These are phyloP conservation scores for Rubia peregrina DNA, from an alignment of 305 asterid genomes.

Conservation along the genomic window DNA sequence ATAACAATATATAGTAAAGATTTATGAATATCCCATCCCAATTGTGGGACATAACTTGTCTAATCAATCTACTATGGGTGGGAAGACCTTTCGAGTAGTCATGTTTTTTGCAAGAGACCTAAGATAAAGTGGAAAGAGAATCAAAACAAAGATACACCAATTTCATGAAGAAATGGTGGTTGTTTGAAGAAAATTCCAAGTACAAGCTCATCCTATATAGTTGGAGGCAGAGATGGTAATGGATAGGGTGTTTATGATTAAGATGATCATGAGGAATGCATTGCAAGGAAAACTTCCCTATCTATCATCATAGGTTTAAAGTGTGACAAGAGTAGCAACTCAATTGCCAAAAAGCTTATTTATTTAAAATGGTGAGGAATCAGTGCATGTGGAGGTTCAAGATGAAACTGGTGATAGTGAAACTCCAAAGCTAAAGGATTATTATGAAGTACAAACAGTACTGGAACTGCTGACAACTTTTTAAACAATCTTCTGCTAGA, in stretches of 20 bases:
- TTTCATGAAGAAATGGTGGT: too few relatives aligned
- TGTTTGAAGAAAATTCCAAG: too few relatives aligned
- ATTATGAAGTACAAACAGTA: slow-evolving; percentile 9
- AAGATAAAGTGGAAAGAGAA: too few relatives aligned
- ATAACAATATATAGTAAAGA: too few relatives aligned
- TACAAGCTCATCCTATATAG: too few relatives aligned
- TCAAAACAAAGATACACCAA: too few relatives aligned
- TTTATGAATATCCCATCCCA: too few relatives aligned
- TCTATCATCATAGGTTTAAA: slow-evolving; percentile 59
- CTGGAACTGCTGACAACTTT: too few relatives aligned
- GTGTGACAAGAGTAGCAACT: slow-evolving; percentile 35
- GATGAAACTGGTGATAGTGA: slow-evolving; percentile 25
- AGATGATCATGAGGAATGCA: slow-evolving; percentile 26
- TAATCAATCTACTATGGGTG: too few relatives aligned
- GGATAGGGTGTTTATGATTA: slow-evolving; percentile 32
- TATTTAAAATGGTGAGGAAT: slow-evolving; percentile 24
- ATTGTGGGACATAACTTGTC: too few relatives aligned
- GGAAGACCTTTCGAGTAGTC: too few relatives aligned
- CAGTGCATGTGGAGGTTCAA: slow-evolving; percentile 24
- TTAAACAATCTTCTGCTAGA: neutral
- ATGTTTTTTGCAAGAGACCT: too few relatives aligned
- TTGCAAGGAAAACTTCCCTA: slow-evolving; percentile 22
- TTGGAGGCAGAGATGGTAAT: slow-evolving; percentile 34
- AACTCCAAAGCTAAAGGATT: slow-evolving; percentile 23
- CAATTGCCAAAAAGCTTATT: slow-evolving; percentile 25